A percentile compares a stretch with the other conserved stretches of the same genome.
Evolutionary conservation across 805 yeast species (phyloP).

Genomic region (Scheffersomyces coipomensis): DNA sequence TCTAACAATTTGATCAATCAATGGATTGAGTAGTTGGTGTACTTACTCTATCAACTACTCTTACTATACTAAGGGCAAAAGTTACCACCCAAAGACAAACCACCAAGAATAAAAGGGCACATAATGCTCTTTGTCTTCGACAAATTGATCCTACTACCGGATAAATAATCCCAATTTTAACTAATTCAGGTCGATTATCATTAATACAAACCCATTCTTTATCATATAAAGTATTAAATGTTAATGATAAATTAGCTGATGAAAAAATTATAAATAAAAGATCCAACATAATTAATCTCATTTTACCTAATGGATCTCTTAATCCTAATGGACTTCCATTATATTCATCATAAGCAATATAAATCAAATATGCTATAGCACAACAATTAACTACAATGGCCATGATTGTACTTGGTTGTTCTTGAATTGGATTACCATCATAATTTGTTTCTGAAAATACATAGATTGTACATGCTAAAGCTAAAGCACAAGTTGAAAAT

Average conservation of each 20-base stretch:
- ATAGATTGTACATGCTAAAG: conserved; percentile 63
- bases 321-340: conserved; percentile 89
- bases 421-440: conserved; percentile 45
- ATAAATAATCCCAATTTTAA: conserved; percentile 16
- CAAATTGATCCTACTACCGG: conserved; percentile 58
- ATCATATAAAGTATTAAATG: conserved; percentile 82
- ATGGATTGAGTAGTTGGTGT: neutral
- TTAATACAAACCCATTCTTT: conserved; percentile 69
- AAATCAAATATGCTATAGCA: conserved; percentile 73
- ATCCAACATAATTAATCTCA: conserved; percentile 79
- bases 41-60: conserved; percentile 71
- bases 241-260: conserved; percentile 80
- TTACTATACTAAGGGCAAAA: conserved; percentile 75
- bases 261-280: conserved; percentile 83
- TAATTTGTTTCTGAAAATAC: conserved; percentile 32
- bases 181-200: conserved; percentile 18
- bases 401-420: conserved; percentile 90
- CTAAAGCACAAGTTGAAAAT: conserved; percentile 68
- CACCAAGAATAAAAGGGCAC: conserved; percentile 74
- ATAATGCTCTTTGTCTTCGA: conserved; percentile 71
- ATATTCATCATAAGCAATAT: conserved; percentile 89
- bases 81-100: conserved; percentile 82
- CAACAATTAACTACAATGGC: conserved; percentile 80
- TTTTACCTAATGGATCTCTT: conserved; percentile 79
- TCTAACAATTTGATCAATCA: neutral